Evolutionary conservation across 805 yeast genomes (phyloP).

Genomic region (Hagleromyces aurorensis): DNA sequence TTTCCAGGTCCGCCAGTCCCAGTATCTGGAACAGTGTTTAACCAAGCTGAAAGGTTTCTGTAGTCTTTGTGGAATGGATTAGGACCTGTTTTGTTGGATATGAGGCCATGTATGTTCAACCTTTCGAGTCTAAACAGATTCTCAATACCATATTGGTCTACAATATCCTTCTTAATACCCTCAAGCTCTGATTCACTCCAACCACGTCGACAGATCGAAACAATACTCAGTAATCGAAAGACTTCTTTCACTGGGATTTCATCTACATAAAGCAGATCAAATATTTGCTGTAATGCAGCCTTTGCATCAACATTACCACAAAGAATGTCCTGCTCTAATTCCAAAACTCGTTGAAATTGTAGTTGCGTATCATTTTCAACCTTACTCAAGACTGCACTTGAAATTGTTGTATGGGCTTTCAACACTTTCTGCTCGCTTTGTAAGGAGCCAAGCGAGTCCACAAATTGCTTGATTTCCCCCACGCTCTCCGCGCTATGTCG

Average conservation of each 20-base stretch:
- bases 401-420: conserved; percentile 64
- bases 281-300: conserved; percentile 31
- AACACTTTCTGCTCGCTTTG: conserved; percentile 62
- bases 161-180: conserved; percentile 43
- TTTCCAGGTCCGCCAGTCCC: conserved; percentile 11
- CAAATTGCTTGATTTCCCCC: conserved; percentile 62
- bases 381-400: conserved; percentile 50
- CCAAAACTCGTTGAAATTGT: conserved; percentile 40
- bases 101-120: conserved; percentile 16
- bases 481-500: conserved; percentile 50
- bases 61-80: conserved; percentile 16
- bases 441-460: conserved; percentile 56
- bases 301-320: conserved; percentile 42
- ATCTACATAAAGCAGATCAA: conserved; percentile 43
- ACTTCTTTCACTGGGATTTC: conserved; percentile 36
- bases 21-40: conserved; percentile 22
- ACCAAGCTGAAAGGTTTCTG: conserved; percentile 18
- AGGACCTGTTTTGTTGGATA: conserved; percentile 12
- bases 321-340: conserved; percentile 64
- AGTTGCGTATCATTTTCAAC: conserved; percentile 30
- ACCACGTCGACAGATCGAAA: conserved; percentile 62
- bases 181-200: conserved; percentile 56
- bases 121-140: conserved; percentile 21
- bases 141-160: conserved; percentile 57
- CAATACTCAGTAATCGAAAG: conserved; percentile 46